These are phyloP conservation scores for Tritrichomonas foetus DNA, from an alignment of 208 protist genomes.

Conservation along the genomic window DNA sequence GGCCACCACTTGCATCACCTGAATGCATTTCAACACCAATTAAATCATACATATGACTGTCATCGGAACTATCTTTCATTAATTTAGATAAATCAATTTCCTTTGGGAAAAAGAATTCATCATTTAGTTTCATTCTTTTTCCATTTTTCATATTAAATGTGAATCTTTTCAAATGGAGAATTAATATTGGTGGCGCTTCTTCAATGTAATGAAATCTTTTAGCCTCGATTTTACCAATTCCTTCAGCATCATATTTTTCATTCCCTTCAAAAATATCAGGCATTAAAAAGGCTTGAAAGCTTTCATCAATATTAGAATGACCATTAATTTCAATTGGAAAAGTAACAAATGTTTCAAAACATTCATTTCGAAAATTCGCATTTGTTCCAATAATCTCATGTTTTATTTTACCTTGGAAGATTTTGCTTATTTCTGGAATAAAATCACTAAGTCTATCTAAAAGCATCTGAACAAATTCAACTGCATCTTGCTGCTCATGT, in stretches of 20 bases:
- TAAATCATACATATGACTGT: not conserved
- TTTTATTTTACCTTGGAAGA: not conserved
- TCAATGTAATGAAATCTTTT: not conserved
- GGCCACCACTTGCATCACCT: not conserved
- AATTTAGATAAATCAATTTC: not conserved
- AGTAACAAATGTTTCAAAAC: not conserved
- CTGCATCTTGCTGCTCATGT: constrained; percentile 1
- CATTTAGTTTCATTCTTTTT: not conserved
- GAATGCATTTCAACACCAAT: not conserved
- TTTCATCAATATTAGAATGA: not conserved
- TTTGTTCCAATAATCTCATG: not conserved
- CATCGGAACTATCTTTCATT: not conserved
- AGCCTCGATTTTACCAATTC: not conserved
- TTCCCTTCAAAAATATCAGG: not conserved
- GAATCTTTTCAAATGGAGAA: not conserved
- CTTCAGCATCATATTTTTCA: not conserved
- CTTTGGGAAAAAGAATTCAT: not conserved
- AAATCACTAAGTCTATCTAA: not conserved
- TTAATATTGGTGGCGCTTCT: not conserved
- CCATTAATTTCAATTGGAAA: not conserved
- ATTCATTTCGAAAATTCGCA: not conserved
- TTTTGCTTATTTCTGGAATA: not conserved
- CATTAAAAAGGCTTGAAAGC: not conserved
- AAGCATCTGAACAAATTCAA: not conserved
- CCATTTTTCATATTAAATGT: not conserved